Percentiles rank a stretch among this genome's conserved stretches.
These are phyloP conservation scores for Beauveria medogensis DNA, from an alignment of 2,329 filamentous ascomycete species.

Conservation along the genomic window DNA sequence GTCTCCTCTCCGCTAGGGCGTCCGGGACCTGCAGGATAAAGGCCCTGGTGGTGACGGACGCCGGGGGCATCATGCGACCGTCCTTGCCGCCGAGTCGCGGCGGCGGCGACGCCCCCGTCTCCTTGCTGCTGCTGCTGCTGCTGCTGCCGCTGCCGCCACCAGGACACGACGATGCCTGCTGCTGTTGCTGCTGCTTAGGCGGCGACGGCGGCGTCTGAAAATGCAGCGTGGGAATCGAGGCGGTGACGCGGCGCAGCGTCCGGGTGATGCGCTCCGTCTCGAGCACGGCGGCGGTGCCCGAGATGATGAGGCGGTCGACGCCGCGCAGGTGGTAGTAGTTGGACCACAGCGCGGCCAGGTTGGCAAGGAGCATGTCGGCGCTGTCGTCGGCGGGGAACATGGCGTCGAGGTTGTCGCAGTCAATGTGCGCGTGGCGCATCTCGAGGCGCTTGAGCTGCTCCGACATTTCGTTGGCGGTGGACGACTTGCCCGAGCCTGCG, in stretches of 20 bases:
- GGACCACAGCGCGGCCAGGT: slow-evolving; percentile 11
- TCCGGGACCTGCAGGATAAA: slow-evolving; percentile 12
- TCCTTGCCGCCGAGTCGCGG: slow-evolving; percentile 5
- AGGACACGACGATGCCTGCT: background rate
- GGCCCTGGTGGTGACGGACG: slow-evolving; percentile 4
- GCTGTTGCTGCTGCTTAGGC: background rate
- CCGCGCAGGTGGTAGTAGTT: slow-evolving; percentile 14
- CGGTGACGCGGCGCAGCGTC: slow-evolving; percentile 10
- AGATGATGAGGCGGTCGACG: slow-evolving; percentile 11
- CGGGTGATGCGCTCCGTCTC: slow-evolving; percentile 8
- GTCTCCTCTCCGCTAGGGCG: slow-evolving; percentile 4
- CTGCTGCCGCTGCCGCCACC: background rate
- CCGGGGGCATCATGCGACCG: slow-evolving; percentile 10
- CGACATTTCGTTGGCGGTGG: slow-evolving; percentile 12
- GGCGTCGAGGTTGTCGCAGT: slow-evolving; percentile 13
- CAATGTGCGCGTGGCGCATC: slow-evolving; percentile 12
- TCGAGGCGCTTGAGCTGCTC: slow-evolving; percentile 11
- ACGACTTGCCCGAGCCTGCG: slow-evolving; percentile 14
- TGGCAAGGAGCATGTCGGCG: slow-evolving; percentile 11
- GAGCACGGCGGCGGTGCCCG: slow-evolving; percentile 9
- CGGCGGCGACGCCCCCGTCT: background rate
- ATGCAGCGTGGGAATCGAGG: slow-evolving; percentile 5
- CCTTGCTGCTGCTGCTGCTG: background rate
- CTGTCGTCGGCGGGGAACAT: slow-evolving; percentile 8
- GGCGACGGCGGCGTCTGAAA: background rate